Evolutionary conservation across 148 eudicot species (phyloP), one percentile per base, ranked within the genome.

Genomic region (Beta vulgaris): DNA sequence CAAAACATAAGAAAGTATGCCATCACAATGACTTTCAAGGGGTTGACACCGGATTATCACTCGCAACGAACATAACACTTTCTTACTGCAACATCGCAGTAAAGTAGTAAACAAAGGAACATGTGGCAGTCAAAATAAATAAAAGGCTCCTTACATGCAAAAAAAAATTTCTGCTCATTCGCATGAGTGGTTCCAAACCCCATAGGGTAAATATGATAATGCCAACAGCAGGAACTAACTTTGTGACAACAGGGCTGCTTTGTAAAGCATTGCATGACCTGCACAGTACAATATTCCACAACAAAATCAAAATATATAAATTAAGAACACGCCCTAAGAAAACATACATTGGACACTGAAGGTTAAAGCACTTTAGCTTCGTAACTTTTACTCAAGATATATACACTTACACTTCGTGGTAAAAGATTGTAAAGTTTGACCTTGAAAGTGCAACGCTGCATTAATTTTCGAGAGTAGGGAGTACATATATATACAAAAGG

Each of bases 101-200:
- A 28, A 36, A 37, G 6, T n/a, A n/a, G n/a, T n/a, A n/a, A n/a
- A n/a, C n/a, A n/a, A 26, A 42, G 28, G 4, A n/a, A 36, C 54
- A 64, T 73, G 48, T 43, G 13, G 53, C 39, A 35, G 73, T 46
- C 12, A 75, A 32, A 68, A 35, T 12, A 13, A 59, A 58, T 6
- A 67, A 29, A 75, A 67, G 75, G 31, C 37, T 46, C 57, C 88
- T 67, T 85, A 94, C 98, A 73, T 76, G 89, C 72, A 80, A 80
- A 60, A 91, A 81, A 35, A 88, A 49, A 69, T 79, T 87, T 83
- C 97, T 86, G 88, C 86, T 78, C 49, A 73, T 84, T 70, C 83
- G 87, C 80, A 89, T 46, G 69, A 95, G 79, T 66, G 96, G 97
- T 71, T 78, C 89, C 74, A 95, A 79, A 76, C 93, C 97, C 97